Evolutionary conservation across 192 early-diverging fungal species (phyloP), one percentile per base, ranked within the genome.

Genomic region (Cetraspora pellucida): DNA sequence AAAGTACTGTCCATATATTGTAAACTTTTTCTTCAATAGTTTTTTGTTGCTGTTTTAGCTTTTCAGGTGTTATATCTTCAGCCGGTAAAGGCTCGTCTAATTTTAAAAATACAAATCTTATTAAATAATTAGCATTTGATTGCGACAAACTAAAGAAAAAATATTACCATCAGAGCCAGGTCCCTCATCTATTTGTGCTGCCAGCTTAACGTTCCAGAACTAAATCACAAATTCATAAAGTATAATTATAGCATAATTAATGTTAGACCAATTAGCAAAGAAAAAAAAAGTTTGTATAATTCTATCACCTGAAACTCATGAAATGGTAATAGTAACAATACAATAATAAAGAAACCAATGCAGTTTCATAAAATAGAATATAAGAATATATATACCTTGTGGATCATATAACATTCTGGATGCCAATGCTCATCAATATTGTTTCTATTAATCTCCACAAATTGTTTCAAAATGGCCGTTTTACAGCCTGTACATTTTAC

Each of bases 401-500:
- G 95, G 61, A 99, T 98, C 98, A 98, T 98, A 84, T 99, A 99
- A 82, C 98, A 99, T 79, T 97, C 95, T 8, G 97, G 96, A 81
- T 99, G 98, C 98, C 98, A 99, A 80, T 96, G 95, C 79, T 97
- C 94, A 37, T 88, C 85, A 21, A 85, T 68, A 44, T 81, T 85
- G 67, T 91, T 93, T 61, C 92, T 84, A 74, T 88, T 93, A 78
- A 97, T 95, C 81, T 99, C 96, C 55, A 99, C 89, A 89, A 95
- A 99, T 79, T 95, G 95, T 82, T 96, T 94, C 78, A 99, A 83
- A 72, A 99, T 97, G 21, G 95, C 93, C 63, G 92, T 95, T 77
- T 94, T 86, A 81, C 98, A 99, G 17, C 98, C 96, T n/a, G 95
- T 93, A 82, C 98, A 99, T 77, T 93, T 93, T 66, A 91, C 90